phyloP scores from a whole-genome alignment of 139 green algal genomes.

The Coelastrella sp. region DNA sequence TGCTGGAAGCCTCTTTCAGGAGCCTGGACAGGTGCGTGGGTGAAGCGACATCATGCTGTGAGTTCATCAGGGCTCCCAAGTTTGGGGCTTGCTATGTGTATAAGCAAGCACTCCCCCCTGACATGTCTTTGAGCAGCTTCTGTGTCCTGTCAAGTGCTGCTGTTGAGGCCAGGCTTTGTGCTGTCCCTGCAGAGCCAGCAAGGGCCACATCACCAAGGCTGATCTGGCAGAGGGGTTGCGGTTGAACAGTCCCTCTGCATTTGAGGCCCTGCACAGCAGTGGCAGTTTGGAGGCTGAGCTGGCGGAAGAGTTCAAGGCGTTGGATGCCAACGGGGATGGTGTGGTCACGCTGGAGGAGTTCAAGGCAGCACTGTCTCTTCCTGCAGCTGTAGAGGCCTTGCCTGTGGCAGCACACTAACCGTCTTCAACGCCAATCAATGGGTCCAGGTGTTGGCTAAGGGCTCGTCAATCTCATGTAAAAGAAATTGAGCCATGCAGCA shows the following conservation, averaged over 20 bases:
- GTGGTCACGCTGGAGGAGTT: constrained; percentile 65
- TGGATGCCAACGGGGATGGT: constrained; percentile 58
- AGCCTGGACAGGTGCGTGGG: neutral
- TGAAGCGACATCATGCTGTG: neutral
- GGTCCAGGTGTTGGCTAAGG: no score
- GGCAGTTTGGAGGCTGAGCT: constrained; percentile 51
- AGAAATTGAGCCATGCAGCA: no score
- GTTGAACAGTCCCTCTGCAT: neutral
- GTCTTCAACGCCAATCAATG: no score
- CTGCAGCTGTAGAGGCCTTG: neutral
- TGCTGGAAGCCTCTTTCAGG: constrained; percentile 50
- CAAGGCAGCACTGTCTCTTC: constrained; percentile 51
- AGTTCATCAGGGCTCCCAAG: neutral
- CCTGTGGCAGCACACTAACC: neutral
- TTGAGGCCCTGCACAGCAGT: constrained; percentile 35
- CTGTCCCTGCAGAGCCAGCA: constrained; percentile 30
- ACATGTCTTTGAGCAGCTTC: no score
- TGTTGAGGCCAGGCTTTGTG: neutral
- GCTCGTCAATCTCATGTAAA: no score
- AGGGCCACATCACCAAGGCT: constrained; percentile 56
- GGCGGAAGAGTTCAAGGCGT: constrained; percentile 52
- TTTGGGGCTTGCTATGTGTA: neutral
- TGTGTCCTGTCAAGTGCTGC: neutral
- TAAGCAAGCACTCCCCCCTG: neutral
- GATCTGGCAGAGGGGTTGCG: constrained; percentile 54